phyloP scores from a whole-genome alignment of 352 stramenopile species.

The Pythium aristosporum region DNA sequence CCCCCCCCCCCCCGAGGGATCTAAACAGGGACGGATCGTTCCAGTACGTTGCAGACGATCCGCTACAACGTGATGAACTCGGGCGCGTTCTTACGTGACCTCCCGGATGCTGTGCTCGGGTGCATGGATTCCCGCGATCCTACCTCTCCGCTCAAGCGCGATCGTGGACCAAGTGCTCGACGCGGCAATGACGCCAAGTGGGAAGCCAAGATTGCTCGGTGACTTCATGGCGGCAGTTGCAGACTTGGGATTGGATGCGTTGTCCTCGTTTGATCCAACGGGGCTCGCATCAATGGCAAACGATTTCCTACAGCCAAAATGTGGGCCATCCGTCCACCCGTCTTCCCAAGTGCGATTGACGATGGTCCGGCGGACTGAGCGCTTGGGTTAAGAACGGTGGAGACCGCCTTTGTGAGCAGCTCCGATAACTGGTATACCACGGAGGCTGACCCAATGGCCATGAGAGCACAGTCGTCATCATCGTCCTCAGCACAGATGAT shows the following conservation, averaged over 20 bases:
- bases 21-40: too few species aligned
- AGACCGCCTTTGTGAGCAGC: constrained; percentile 45
- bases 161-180: constrained; percentile 50
- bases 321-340: constrained; percentile 44
- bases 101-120: constrained; percentile 42
- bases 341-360: constrained; percentile 47
- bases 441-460: neutral
- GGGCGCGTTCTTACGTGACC: constrained; percentile 42
- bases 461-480: constrained; percentile 24
- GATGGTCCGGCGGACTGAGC: constrained; percentile 42
- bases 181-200: constrained; percentile 33
- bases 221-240: constrained; percentile 44
- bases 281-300: constrained; percentile 41
- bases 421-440: constrained; percentile 37
- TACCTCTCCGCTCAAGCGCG: constrained; percentile 27
- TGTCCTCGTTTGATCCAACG: constrained; percentile 45
- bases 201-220: constrained; percentile 30
- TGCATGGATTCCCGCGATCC: constrained; percentile 29
- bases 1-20: too few species aligned
- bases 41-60: constrained; percentile 39
- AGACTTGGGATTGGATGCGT: constrained; percentile 41
- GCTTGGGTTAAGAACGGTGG: constrained; percentile 39
- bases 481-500: constrained; percentile 44
- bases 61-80: constrained; percentile 41
- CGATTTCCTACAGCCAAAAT: constrained; percentile 57